Percentiles rank a stretch among this genome's conserved stretches.
phyloP scores from a whole-genome alignment of 2,329 filamentous ascomycete genomes.

The Botrytis tulipae region DNA sequence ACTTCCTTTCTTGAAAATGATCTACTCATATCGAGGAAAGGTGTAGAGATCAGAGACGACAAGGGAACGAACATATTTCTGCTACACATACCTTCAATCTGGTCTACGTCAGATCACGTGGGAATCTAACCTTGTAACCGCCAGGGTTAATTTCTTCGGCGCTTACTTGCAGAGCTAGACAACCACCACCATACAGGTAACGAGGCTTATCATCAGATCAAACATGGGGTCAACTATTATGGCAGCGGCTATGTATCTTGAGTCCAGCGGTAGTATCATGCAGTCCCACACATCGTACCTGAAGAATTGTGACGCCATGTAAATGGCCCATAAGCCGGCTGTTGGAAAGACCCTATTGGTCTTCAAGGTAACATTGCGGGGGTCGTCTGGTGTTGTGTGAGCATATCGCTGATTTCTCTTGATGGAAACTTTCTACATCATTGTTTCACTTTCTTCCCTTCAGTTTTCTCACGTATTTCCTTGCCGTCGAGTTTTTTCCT shows the following conservation, averaged over 20 bases:
- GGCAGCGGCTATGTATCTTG: conserved; percentile 20
- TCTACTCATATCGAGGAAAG: background rate
- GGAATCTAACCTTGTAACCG: conserved; percentile 4
- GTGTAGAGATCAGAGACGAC: background rate
- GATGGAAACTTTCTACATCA: conserved; percentile 20
- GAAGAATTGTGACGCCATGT: conserved; percentile 18
- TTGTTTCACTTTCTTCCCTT: conserved; percentile 23
- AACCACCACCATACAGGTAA: conserved; percentile 19
- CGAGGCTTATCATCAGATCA: conserved; percentile 22
- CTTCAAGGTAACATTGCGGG: conserved; percentile 23
- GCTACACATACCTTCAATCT: background rate
- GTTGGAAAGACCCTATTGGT: conserved; percentile 23
- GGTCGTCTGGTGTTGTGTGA: conserved; percentile 4
- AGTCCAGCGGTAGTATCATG: conserved; percentile 21
- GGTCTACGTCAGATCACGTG: conserved; percentile 6
- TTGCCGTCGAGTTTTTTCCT: conserved; percentile 10
- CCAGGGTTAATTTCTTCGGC: conserved; percentile 19
- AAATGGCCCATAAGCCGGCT: conserved; percentile 15
- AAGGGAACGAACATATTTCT: background rate
- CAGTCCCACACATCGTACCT: conserved; percentile 17
- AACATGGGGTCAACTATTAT: conserved; percentile 18
- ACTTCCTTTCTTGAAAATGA: background rate
- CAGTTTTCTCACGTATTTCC: conserved; percentile 11
- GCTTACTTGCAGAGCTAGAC: conserved; percentile 18
- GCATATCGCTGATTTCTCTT: conserved; percentile 22